phyloP scores from a whole-genome alignment of 2,329 filamentous ascomycete species.

The Fusarium graminum region DNA sequence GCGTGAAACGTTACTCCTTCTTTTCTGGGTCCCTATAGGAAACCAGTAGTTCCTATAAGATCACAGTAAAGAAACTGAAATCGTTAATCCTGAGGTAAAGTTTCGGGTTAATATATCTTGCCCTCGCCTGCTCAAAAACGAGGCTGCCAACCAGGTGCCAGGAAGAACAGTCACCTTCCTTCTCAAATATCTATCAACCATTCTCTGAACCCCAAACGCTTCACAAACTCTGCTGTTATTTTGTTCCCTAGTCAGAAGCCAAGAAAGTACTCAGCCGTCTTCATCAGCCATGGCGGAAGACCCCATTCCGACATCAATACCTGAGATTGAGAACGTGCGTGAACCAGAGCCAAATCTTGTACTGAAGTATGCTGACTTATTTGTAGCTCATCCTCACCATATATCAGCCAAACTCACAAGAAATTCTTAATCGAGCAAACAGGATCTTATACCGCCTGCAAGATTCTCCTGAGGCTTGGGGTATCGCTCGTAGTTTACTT shows the following conservation, averaged over 20 bases:
- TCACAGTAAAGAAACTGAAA: background rate
- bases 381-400: conserved; percentile 64
- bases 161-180: background rate
- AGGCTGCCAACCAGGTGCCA: background rate
- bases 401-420: conserved; percentile 65
- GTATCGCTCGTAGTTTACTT: conserved; percentile 82
- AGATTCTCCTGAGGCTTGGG: conserved; percentile 84
- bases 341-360: background rate
- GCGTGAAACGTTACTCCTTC: background rate
- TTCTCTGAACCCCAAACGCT: background rate
- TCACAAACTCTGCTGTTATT: background rate
- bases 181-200: background rate
- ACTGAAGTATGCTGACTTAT: conserved; percentile 26
- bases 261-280: background rate
- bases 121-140: background rate
- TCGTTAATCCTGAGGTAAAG: background rate
- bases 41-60: background rate
- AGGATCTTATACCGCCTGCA: conserved; percentile 83
- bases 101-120: background rate
- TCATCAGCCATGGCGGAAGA: conserved; percentile 30
- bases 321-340: conserved; percentile 42
- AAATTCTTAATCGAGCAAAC: conserved; percentile 68
- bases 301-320: conserved; percentile 29
- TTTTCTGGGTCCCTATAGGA: background rate
- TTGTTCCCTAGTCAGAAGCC: background rate